Evolutionary conservation across 495 filamentous ascomycete species (phyloP), one percentile per base, ranked within the genome.

Genomic region (Daldinia childiae): DNA sequence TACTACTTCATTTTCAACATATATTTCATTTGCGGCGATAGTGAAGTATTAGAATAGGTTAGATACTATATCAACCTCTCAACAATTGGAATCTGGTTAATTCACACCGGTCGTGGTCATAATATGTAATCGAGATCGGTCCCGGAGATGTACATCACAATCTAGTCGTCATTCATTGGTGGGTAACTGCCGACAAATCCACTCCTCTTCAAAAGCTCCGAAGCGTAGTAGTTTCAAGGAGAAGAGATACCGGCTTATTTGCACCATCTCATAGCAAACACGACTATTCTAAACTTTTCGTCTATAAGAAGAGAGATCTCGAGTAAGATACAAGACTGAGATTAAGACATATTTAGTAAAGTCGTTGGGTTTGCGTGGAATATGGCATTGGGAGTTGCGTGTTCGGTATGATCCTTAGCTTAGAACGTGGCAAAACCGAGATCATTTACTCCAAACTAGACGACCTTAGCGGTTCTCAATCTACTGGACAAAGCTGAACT

Each of bases 351-450:
- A 24, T 14, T 54, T 54, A 29, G 15, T 27, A 54, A 11, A 54
- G 5, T 29, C 14, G 12, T 30, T 30, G 14, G 50, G 12, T 50
- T 65, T 29, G 52, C 38, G 52, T 64, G 52, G 62, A 50, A 58
- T 27, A 19, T 48, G 19, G 36, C 14, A 30, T 26, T 58, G 30
- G 29, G 29, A 17, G 55, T 60, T 30, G 43, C 41, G 29, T 45
- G 58, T 61, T 55, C 57, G 32, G 50, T 24, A 29, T 17, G 29
- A 57, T 19, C 9, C 30, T 57, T 48, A 39, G 32, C 36, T 27
- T 55, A 17, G 48, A 27, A 57, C 57, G 62, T 71, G 62, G 51
- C 62, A 65, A 26, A 51, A 43, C 39, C 17, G 63, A 50, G 51
- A 48, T 32, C 36, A 29, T 66, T 41, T 34, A 36, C 27, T 21